Base-by-base conservation (phyloP, 2,329 filamentous ascomycete species). In the Alternaria brassicae region DNA sequence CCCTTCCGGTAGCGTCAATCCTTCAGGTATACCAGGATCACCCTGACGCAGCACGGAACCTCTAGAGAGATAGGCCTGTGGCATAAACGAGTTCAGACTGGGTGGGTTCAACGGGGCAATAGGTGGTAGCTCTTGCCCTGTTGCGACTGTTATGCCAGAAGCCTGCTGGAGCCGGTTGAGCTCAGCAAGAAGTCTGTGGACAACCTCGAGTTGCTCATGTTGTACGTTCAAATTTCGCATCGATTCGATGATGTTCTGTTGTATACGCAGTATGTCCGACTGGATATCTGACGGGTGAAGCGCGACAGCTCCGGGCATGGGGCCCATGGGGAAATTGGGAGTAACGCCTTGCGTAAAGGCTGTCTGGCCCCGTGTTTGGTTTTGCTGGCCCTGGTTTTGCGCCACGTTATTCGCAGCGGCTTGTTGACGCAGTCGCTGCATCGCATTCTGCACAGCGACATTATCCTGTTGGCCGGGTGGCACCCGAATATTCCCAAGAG, bases 211-310 rank as follows among this genome's bases (percentile, higher is more conserved):
- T 59, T 78, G 75, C 49, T 70, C 66, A 23, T 76, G 72, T 51
- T 77, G 74, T 8, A 61, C 62, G 48, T 74, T 73, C 15, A 78
- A 58, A 39, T 73, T 72, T 15, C 71, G 73, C 30, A 78, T 58
- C n/a, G 74, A 75, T 23, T 75, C 65, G 21, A 76, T 70, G 36
- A 78, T 78, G 50, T 76, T 76, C 15, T 77, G 72, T 56, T 78
- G 75, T 13, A 77, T 64, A 17, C 75, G 73, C 42, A 78, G 41
- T 19, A 78, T 77, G 45, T 78, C 74, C 4, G 70, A 68, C 42
- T 76, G 75, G 21, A 78, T 70, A 47, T 77, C 74, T 19, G 67
- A 63, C 13, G 73, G 74, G 37, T 77, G 71, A 25, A 72, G 69
- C 34, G 67, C 64, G 30, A 68, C 48, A 32, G 69, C 66, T 7